phyloP scores from a whole-genome alignment of 2,329 filamentous ascomycete species.

The Hypoxylon sp. region DNA sequence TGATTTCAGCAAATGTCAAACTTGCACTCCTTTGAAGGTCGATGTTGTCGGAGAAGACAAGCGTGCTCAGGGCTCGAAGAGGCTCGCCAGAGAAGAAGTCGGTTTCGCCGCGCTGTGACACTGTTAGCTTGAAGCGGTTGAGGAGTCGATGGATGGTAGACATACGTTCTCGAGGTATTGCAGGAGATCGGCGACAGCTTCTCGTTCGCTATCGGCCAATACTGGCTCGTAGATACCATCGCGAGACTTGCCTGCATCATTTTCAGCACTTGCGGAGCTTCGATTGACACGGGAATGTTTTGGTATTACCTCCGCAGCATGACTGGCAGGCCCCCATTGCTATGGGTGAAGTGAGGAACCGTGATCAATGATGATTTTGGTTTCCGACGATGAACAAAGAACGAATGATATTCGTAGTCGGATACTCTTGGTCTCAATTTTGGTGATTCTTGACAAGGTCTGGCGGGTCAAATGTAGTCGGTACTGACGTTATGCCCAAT shows the following conservation, averaged over 20 bases:
- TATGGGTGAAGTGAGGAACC: conserved; percentile 38
- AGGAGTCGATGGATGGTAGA: conserved; percentile 40
- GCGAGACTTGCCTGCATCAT: conserved; percentile 74
- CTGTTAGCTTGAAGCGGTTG: conserved; percentile 50
- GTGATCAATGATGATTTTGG: conserved; percentile 36
- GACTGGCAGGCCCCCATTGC: conserved; percentile 55
- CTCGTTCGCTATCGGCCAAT: conserved; percentile 93
- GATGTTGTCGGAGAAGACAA: conserved; percentile 99
- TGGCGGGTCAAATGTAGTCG: neutral
- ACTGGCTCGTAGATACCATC: conserved; percentile 88
- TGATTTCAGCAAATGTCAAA: conserved; percentile 98
- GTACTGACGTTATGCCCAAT: conserved; percentile 33
- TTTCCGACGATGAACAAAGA: conserved; percentile 28
- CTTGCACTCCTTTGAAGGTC: conserved; percentile 97
- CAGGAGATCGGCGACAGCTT: conserved; percentile 94
- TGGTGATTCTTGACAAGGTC: conserved; percentile 15
- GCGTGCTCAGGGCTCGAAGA: conserved; percentile 89
- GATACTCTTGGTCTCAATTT: conserved; percentile 16
- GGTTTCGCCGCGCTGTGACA: conserved; percentile 85
- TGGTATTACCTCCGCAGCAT: conserved; percentile 54
- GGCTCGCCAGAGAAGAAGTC: conserved; percentile 99
- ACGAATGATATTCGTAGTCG: conserved; percentile 21
- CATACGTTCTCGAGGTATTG: conserved; percentile 96
- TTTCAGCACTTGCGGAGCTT: conserved; percentile 50
- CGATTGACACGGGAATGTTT: conserved; percentile 22